These are phyloP conservation scores for Erigeron philadelphicus DNA, from an alignment of 140 eudicot species.

Conservation along the genomic window DNA sequence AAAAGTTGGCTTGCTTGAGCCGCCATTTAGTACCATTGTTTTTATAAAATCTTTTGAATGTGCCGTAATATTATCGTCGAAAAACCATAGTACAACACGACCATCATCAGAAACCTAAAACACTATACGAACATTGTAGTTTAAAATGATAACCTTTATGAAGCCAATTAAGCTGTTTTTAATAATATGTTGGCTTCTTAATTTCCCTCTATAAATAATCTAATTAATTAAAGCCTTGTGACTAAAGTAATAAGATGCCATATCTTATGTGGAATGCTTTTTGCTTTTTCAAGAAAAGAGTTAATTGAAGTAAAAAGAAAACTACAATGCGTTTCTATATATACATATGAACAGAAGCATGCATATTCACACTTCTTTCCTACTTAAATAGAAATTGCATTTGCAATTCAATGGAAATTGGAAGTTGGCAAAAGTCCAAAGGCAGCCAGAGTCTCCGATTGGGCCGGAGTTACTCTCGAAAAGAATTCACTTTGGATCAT, in stretches of 20 bases:
- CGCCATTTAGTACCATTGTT: conserved; percentile 3
- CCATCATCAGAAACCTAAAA: no score
- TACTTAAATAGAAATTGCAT: no score
- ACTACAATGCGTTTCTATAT: conserved; percentile 1
- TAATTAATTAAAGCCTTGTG: conserved; percentile 24
- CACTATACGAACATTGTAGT: not conserved
- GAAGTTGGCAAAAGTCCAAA: conserved; percentile 38
- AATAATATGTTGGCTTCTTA: conserved; percentile 19
- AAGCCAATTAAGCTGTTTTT: conserved; percentile 21
- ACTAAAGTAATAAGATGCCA: conserved; percentile 26
- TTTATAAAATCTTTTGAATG: not conserved
- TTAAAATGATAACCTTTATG: not conserved
- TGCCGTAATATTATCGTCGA: no score
- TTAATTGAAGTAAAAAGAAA: not conserved
- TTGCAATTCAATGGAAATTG: conserved; percentile 29
- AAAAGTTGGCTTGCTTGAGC: conserved; percentile 3
- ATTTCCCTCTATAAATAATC: conserved; percentile 13
- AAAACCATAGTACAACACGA: not conserved
- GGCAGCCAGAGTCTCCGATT: conserved; percentile 40
- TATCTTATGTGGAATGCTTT: conserved; percentile 22
- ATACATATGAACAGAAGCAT: conserved; percentile 19
- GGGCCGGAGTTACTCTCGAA: conserved; percentile 28
- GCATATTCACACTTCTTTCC: not conserved
- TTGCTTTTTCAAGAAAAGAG: conserved; percentile 20
- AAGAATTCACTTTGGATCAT: not conserved